phyloP scores from a whole-genome alignment of 345 rosid species.

The Rhizophora mangle region DNA sequence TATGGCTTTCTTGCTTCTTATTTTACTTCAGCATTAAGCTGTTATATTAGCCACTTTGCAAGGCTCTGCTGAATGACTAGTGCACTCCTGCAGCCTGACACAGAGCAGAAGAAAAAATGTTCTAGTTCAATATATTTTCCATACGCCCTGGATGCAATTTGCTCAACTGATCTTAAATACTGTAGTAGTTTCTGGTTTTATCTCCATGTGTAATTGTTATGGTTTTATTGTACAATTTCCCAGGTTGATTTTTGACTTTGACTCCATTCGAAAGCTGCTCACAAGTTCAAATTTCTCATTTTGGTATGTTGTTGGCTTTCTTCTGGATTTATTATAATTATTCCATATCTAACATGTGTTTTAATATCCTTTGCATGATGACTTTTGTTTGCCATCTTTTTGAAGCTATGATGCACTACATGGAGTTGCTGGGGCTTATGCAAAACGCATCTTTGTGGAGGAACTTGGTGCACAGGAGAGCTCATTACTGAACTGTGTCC shows the following conservation, averaged over 20 bases:
- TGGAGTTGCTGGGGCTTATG: constrained; percentile 99
- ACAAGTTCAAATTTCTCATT: constrained; percentile 81
- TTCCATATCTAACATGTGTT: constrained; percentile 3
- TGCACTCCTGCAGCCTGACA: too few species aligned
- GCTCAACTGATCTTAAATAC: neutral
- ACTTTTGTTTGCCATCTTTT: constrained; percentile 18
- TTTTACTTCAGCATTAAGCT: too few species aligned
- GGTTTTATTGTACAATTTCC: constrained; percentile 13
- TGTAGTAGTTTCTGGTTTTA: neutral
- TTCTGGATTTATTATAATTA: constrained; percentile 3
- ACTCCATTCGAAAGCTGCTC: constrained; percentile 69
- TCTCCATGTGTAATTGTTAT: neutral
- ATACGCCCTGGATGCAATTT: too few species aligned
- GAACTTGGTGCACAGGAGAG: constrained; percentile 89
- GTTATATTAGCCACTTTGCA: too few species aligned
- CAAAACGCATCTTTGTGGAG: constrained; percentile 86
- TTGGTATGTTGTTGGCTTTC: constrained; percentile 55
- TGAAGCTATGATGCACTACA: constrained; percentile 89
- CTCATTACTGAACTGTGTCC: constrained; percentile 81
- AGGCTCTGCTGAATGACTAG: too few species aligned
- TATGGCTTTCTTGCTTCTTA: too few species aligned
- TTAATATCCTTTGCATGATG: constrained; percentile 10
- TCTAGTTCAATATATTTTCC: too few species aligned
- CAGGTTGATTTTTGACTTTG: constrained; percentile 94
- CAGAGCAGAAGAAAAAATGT: too few species aligned